These are phyloP conservation scores for Radiomyces spectabilis DNA, from an alignment of 192 early-diverging fungal genomes.

Conservation along the genomic window DNA sequence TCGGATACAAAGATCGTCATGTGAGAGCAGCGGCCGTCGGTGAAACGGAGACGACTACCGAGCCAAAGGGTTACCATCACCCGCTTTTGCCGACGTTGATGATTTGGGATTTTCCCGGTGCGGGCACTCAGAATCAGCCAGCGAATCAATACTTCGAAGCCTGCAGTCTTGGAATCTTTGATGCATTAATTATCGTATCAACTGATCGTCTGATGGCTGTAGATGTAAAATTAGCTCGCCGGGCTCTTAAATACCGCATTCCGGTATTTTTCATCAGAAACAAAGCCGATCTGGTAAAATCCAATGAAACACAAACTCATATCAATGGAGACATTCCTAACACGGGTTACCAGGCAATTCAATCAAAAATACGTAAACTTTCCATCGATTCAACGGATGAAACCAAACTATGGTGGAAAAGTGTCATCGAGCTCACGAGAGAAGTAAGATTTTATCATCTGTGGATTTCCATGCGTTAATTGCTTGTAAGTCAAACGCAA, in stretches of 20 bases:
- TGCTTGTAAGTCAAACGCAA: too few species aligned
- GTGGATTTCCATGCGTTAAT: too few species aligned
- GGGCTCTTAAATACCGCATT: neutral
- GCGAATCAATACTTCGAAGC: slow-evolving; percentile 8
- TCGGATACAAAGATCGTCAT: slow-evolving; percentile 10
- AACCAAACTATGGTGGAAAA: neutral
- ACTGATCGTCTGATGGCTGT: slow-evolving; percentile 13
- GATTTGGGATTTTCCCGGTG: slow-evolving; percentile 22
- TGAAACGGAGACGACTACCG: slow-evolving; percentile 8
- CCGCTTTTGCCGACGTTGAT: slow-evolving; percentile 7
- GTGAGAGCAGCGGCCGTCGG: slow-evolving; percentile 5
- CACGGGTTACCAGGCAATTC: neutral
- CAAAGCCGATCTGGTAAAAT: slow-evolving; percentile 12
- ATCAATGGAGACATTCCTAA: neutral
- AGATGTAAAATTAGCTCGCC: slow-evolving; percentile 10
- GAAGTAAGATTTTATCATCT: slow-evolving; percentile 1
- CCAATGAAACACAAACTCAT: too few species aligned
- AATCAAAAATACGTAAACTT: neutral
- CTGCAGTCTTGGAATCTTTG: slow-evolving; percentile 11
- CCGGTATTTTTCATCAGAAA: slow-evolving; percentile 10
- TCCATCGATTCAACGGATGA: too few species aligned
- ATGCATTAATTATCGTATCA: slow-evolving; percentile 16
- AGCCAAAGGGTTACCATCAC: slow-evolving; percentile 4
- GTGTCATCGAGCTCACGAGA: neutral
- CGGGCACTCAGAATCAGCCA: slow-evolving; percentile 11